Evolutionary conservation across 2,329 filamentous ascomycete species (phyloP), one percentile per base, ranked within the genome.

Genomic region (Penicillium crustosum): DNA sequence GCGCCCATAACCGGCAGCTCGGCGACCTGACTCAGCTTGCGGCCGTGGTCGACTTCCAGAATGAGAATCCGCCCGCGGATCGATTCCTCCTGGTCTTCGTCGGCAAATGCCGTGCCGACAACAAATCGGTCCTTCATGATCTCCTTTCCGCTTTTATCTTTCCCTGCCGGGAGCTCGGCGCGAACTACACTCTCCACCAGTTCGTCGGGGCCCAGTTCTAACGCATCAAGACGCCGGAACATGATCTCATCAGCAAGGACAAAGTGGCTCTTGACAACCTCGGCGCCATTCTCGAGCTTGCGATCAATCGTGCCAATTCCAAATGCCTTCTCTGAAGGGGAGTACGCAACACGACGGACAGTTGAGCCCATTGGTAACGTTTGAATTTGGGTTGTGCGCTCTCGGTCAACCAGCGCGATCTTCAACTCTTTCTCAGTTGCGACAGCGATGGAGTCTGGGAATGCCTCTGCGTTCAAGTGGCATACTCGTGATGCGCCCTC

Each of bases 231-330:
- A 51, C 89, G 84, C 59, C 89, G 86, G 73, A 97, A 96, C 19
- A 91, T 80, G 35, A 97, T 86, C 69, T 97, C 94, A 67, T 99
- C 93, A 1, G 95, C 92, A 1, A 99, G 83, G 67, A 89, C 89
- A 69, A 99, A 90, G n/a, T 87, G 87, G 67, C 90, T 93, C 10
- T 85, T 83, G 13, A 96, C 82, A 4, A 87, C 75, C 73, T 99
- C 94, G 62, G 86, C 86, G 15, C 89, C 89, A 9, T 85, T 78
- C 12, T 82, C 76, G 0, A 97, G 76, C 52, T 89, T 86, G 17
- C 92, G 86, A 61, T 87, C 87, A 59, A 97, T 90, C 29, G 90
- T 94, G 2, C 93, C 93, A 4, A 97, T 82, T 1, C 89, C 93
- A 71, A 97, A 97, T 0, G 89, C 88, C 69, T 89, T 89, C 53